These are phyloP conservation scores for Moesziomyces parantarcticus DNA, from an alignment of 1,284 basidiomycete genomes.

Conservation along the genomic window DNA sequence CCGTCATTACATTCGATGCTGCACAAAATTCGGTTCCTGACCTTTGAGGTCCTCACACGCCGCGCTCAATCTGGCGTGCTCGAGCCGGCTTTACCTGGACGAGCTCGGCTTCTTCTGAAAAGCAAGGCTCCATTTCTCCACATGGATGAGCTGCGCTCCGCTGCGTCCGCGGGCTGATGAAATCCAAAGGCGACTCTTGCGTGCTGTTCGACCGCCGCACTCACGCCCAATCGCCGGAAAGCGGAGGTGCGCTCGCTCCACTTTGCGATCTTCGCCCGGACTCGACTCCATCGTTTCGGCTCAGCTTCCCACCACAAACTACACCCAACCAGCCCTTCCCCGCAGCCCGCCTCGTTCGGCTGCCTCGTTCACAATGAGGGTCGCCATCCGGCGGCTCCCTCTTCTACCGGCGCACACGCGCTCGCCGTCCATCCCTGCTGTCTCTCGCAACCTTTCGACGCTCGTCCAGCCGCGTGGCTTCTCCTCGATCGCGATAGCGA, in stretches of 20 bases:
- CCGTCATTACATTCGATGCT: too few relatives aligned
- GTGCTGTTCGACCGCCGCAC: too few relatives aligned
- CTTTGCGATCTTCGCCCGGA: neutral
- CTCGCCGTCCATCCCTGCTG: conserved; percentile 11
- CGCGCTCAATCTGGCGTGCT: too few relatives aligned
- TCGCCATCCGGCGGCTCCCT: conserved; percentile 39
- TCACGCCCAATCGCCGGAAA: neutral
- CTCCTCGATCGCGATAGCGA: conserved; percentile 8
- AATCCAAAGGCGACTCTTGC: too few relatives aligned
- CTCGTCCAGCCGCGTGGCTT: conserved; percentile 14
- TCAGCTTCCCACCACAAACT: conserved; percentile 1
- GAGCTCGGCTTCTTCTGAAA: too few relatives aligned
- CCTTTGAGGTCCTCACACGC: too few relatives aligned
- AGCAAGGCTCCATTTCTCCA: too few relatives aligned
- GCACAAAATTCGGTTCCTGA: too few relatives aligned
- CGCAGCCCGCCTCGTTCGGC: conserved; percentile 1
- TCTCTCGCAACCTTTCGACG: conserved; percentile 10
- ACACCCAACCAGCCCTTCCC: neutral
- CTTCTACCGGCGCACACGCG: conserved; percentile 22
- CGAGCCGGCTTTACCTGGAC: too few relatives aligned
- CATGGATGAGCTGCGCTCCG: too few relatives aligned
- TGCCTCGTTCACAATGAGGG: conserved; percentile 34
- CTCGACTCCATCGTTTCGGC: neutral
- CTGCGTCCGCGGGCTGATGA: too few relatives aligned
- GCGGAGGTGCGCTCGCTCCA: neutral